Evolutionary conservation across 2,329 filamentous ascomycete genomes (phyloP).

Genomic region (Metarhizium humberi): DNA sequence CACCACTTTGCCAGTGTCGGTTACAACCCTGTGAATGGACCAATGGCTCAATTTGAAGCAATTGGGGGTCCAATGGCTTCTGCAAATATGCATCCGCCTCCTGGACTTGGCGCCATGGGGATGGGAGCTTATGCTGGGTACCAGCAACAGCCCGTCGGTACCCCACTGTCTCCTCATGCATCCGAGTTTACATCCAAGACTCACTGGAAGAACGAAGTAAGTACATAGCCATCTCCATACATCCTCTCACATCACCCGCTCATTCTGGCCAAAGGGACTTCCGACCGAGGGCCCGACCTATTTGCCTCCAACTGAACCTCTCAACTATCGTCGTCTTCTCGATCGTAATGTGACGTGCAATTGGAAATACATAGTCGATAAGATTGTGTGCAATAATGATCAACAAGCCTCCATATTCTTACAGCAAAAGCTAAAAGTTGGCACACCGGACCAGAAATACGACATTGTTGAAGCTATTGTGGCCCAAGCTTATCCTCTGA

Average conservation of each 20-base stretch:
- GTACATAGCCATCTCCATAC: constrained; percentile 9
- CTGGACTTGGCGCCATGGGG: constrained; percentile 27
- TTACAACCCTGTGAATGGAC: constrained; percentile 22
- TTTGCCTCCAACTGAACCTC: constrained; percentile 75
- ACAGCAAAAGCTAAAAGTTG: constrained; percentile 97
- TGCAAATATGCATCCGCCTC: constrained; percentile 22
- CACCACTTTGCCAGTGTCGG: constrained; percentile 22
- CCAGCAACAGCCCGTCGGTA: constrained; percentile 50
- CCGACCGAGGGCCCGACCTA: constrained; percentile 62
- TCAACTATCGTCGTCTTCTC: constrained; percentile 91
- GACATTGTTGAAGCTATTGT: constrained; percentile 97
- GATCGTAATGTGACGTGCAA: constrained; percentile 96
- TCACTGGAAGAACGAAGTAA: constrained; percentile 48
- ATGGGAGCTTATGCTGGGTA: constrained; percentile 38
- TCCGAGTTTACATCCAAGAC: constrained; percentile 59
- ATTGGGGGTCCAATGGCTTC: constrained; percentile 25
- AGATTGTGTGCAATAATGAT: constrained; percentile 98
- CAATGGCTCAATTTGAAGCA: constrained; percentile 25
- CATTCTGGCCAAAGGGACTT: constrained; percentile 16
- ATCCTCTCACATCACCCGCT: background rate
- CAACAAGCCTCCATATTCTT: constrained; percentile 98
- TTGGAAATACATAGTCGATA: constrained; percentile 99
- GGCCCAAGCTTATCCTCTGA: constrained; percentile 84
- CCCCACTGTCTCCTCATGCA: constrained; percentile 62
- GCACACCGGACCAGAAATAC: constrained; percentile 89